Evolutionary conservation across 306 rosid species (phyloP).

Genomic region (Inga leiocalycina): DNA sequence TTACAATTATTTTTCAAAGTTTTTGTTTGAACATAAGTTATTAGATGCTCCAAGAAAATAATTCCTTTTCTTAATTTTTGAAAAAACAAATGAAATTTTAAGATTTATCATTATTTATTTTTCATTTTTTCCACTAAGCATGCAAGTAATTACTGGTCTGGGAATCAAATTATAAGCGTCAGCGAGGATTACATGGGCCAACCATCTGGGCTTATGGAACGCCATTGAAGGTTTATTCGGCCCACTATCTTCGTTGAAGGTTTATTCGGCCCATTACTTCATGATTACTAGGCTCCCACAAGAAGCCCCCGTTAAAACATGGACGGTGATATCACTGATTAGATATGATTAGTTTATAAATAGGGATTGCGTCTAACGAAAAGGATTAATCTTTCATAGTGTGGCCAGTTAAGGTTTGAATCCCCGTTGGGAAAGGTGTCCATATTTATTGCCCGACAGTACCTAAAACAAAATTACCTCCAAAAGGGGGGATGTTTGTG

Average conservation of each 20-base stretch:
- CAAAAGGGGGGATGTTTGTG: too few relatives aligned
- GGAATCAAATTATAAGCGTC: background rate
- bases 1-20: too few relatives aligned
- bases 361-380: fast-evolving
- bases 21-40: too few relatives aligned
- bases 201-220: background rate
- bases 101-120: too few relatives aligned
- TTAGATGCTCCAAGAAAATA: too few relatives aligned
- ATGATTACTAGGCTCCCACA: background rate
- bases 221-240: background rate
- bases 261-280: background rate
- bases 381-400: too few relatives aligned
- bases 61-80: too few relatives aligned
- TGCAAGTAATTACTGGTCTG: too few relatives aligned
- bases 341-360: background rate
- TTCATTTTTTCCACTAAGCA: background rate
- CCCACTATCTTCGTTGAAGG: background rate
- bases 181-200: background rate
- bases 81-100: too few relatives aligned
- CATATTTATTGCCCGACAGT: too few relatives aligned
- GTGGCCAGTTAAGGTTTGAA: fast-evolving
- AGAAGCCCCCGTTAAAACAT: background rate
- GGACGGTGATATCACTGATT: background rate
- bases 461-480: too few relatives aligned
- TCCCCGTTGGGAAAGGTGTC: fast-evolving